Conservation (phyloP, 1,284 basidiomycete species). For the Microbotryomycetes sp. region DNA sequence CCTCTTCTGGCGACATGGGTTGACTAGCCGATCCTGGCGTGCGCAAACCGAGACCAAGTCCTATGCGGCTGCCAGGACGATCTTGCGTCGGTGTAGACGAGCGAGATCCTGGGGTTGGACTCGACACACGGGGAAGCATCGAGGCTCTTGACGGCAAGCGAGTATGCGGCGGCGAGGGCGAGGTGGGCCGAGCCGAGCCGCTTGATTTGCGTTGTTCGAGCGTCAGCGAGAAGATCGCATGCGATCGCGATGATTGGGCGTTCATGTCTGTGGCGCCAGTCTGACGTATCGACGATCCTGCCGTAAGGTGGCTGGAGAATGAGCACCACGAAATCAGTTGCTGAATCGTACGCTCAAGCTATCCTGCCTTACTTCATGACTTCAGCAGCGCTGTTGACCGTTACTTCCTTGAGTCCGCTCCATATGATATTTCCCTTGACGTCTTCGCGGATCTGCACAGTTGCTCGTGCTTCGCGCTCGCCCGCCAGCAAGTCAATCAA, state of each 20-base stretch:
- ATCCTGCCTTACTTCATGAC: constrained; percentile 79
- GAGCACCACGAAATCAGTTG: background rate
- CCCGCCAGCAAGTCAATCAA: constrained; percentile 52
- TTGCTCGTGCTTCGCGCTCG: constrained; percentile 60
- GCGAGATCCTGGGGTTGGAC: constrained; percentile 8
- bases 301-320: constrained; percentile 37
- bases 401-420: constrained; percentile 87
- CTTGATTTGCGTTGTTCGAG: constrained; percentile 57
- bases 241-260: constrained; percentile 90
- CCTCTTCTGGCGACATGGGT: constrained; percentile 33
- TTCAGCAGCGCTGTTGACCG: constrained; percentile 70
- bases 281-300: constrained; percentile 79
- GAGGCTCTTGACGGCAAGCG: constrained; percentile 14
- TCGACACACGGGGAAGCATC: constrained; percentile 14
- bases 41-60: background rate
- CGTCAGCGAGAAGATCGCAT: constrained; percentile 96
- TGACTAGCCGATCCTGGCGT: background rate
- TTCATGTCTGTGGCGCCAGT: constrained; percentile 99
- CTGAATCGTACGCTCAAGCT: background rate
- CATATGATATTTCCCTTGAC: constrained; percentile 95
- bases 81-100: constrained; percentile 21
- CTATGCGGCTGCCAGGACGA: constrained; percentile 23
- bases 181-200: constrained; percentile 4
- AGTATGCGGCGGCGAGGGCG: constrained; percentile 3
- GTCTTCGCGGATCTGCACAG: constrained; percentile 93